A percentile compares a stretch with the other conserved stretches of the same genome.
Evolutionary conservation across 352 stramenopile genomes (phyloP).

Genomic region (Globisporangium ultimum): DNA sequence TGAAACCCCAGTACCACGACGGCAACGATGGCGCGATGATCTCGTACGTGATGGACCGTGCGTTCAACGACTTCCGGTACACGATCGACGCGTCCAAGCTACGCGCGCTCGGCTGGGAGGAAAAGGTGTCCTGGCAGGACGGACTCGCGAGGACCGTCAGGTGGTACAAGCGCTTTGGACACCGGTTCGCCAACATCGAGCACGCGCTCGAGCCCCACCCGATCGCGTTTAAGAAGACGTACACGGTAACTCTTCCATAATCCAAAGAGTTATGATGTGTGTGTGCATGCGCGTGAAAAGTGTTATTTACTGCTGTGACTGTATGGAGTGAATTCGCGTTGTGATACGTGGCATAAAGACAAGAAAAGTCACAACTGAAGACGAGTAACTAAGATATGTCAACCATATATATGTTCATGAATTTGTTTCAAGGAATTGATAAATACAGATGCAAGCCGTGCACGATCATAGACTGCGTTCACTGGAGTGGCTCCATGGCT

Average conservation of each 20-base stretch:
- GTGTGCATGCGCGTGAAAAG: background rate
- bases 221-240: constrained; percentile 72
- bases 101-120: constrained; percentile 90
- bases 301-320: no score
- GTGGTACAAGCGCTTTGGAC: constrained; percentile 81
- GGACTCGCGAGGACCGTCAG: constrained; percentile 90
- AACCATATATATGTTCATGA: no score
- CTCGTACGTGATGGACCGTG: constrained; percentile 69
- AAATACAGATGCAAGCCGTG: no score
- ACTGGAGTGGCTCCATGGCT: constrained; percentile 6
- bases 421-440: no score
- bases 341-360: no score
- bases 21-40: no score
- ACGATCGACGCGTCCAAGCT: constrained; percentile 94
- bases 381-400: no score
- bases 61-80: constrained; percentile 98
- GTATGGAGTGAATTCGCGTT: no score
- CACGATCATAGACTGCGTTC: no score
- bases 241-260: constrained; percentile 16
- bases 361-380: no score
- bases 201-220: constrained; percentile 79
- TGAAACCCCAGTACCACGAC: constrained; percentile 25
- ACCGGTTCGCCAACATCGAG: constrained; percentile 85
- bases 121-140: constrained; percentile 91
- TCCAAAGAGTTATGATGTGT: background rate